Evolutionary conservation across 768 basidiomycete genomes (phyloP), one percentile per base, ranked within the genome.

Genomic region (Tubosaeta brunneosetosa): DNA sequence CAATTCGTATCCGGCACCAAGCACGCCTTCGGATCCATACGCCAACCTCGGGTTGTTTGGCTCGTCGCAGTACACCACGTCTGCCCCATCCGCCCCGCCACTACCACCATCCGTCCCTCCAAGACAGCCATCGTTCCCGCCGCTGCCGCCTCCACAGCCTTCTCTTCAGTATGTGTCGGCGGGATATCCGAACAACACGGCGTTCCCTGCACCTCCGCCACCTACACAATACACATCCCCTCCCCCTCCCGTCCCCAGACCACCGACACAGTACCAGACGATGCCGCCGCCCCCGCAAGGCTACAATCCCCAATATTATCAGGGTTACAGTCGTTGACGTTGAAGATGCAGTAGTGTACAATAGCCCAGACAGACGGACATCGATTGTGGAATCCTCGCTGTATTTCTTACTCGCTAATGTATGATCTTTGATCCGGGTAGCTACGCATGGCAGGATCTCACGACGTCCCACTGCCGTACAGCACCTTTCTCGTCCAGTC

Each of bases 401-500:
- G 31, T 31, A 41, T 14, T 22, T 50, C 17, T 22, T 27, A n/a
- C 27, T 22, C 22, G 22, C 22, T 22, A 22, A 22, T 22, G 22
- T 22, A 22, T 22, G 22, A 22, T 22, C 22, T 22, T 22, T 22
- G 22, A 3, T 22, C 22, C 22, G 22, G 33, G 33, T 33, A 33
- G 33, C 14, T 33, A 33, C 33, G n/a, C 16, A n/a, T 6, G 14
- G 34, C 14, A n/a, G 2, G 17, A 3, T 22, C 3, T 38, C 38
- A 44, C 43, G 47, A 31, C 13, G 37, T 27, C 32, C 34, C 44
- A 22, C 22, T 22, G n/a, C 53, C 77, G 60, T 81, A 80, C 47
- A 84, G 44, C 51, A 75, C 45, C 41, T 62, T 74, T 58, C 63
- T 63, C 22, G 79, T 77, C 80, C 79, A 79, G 6, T 72, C 75